Evolutionary conservation across 192 early-diverging fungal genomes (phyloP).

Genomic region (Irineochytrium annulatum): DNA sequence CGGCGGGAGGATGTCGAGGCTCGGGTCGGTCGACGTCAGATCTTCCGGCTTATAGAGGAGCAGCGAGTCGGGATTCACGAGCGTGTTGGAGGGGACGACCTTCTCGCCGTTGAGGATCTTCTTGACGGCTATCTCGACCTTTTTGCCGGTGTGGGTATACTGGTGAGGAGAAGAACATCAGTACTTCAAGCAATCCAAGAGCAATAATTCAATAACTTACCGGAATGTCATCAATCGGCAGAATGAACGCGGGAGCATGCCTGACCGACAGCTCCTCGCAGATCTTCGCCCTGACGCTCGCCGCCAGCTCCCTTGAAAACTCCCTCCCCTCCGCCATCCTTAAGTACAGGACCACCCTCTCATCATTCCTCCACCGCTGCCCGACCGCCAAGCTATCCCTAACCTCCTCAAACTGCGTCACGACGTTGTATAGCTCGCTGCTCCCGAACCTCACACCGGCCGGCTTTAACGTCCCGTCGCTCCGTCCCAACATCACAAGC

Average conservation of each 20-base stretch:
- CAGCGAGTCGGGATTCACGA: slow-evolving; percentile 88
- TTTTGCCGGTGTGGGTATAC: slow-evolving; percentile 95
- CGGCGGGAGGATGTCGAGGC: too few relatives aligned
- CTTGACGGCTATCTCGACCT: slow-evolving; percentile 96
- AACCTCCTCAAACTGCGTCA: slow-evolving; percentile 75
- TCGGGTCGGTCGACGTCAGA: too few relatives aligned
- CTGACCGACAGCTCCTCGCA: slow-evolving; percentile 79
- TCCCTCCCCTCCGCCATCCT: slow-evolving; percentile 67
- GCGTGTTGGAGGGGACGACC: slow-evolving; percentile 69
- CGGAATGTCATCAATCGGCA: slow-evolving; percentile 80
- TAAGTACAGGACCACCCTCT: slow-evolving; percentile 88
- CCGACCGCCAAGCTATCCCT: slow-evolving; percentile 87
- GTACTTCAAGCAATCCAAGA: background rate
- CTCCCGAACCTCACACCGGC: slow-evolving; percentile 88
- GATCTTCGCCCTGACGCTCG: slow-evolving; percentile 70
- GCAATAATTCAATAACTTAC: slow-evolving; percentile 36
- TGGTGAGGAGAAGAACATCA: slow-evolving; percentile 17
- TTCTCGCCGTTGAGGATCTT: slow-evolving; percentile 75
- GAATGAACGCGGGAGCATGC: slow-evolving; percentile 86
- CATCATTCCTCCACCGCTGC: slow-evolving; percentile 79
- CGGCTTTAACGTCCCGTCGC: slow-evolving; percentile 90
- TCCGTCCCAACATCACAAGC: slow-evolving; percentile 89
- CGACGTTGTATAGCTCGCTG: slow-evolving; percentile 92
- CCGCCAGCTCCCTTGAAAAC: slow-evolving; percentile 61
- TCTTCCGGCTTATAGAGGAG: slow-evolving; percentile 65